Evolutionary conservation across 1,139 yeast species (phyloP), one percentile per base, ranked within the genome.

Genomic region (Hansenula sp.): DNA sequence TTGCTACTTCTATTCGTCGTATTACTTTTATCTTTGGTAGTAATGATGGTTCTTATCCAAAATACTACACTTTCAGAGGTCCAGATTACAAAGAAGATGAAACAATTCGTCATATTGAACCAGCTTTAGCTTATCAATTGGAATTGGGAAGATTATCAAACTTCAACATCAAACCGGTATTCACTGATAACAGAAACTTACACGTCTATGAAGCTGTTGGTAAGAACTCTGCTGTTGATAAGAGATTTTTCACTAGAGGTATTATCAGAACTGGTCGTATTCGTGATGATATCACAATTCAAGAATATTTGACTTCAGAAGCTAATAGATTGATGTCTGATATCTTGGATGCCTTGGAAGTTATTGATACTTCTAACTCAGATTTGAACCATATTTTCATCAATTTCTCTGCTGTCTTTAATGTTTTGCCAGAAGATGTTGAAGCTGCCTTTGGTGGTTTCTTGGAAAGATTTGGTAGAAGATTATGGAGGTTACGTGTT

Each of bases 391-490:
- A 92, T 61, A 92, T 92, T 51, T 94, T 92, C 69, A 90, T 92
- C 64, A 90, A 92, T 69, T 92, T 92, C 65, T 84, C 96, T 37
- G 95, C 96, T 47, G 92, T 87, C 28, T 92, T 94, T 73, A 89
- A 89, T 53, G 85, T 92, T 44, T 79, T 86, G 44, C 97, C 97
- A 37, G 88, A 84, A 56, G 97, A 92, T 66, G 97, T 92, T 48
- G 97, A 90, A 66, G 90, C 92, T 47, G 97, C 98, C 10, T 89
- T 92, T 65, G 97, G 96, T 47, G 94, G 96, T 19, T 92, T 92
- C 79, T 75, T 94, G 68, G 97, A 92, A 67, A 82, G 98, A 67
- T 92, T 92, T 53, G 98, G 98, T 48, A 80, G 97, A 70, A 79
- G 97, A 64, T 75, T 92, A 59, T 87, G 97, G 95, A 81, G 97